Evolutionary conservation across 1,284 basidiomycete genomes (phyloP), one percentile per base, ranked within the genome.

Genomic region (Quambalaria eucalypti): DNA sequence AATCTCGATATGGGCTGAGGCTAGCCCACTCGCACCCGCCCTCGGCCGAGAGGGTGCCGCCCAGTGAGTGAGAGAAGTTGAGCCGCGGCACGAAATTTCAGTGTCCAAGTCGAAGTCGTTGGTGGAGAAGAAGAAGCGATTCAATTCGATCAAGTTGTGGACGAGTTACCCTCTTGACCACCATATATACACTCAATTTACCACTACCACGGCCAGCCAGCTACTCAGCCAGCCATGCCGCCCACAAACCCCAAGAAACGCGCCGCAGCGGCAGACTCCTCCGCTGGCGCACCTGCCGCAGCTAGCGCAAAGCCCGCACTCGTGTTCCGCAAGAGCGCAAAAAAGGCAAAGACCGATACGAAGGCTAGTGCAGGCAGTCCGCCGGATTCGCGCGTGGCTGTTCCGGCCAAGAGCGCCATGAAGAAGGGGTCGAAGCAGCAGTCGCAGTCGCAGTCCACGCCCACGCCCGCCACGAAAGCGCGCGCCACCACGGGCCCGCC

Each of bases 221-320:
- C 4, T 14, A 39, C 21, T 14, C 36, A 14, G 16, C 36, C 36
- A 10, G n/a, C n/a, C 31, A 46, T 23, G 42, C 12, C 42, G 25
- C 21, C 42, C 16, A 19, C 42, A 14, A 21, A 38, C 16, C 31
- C 53, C n/a, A 56, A 60, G 38, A 42, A 47, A 30, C 65, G 59
- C 46, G 55, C 59, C 9, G 26, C 19, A 33, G 23, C 21, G 46
- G 46, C 19, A 48, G n/a, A n/a, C n/a, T n/a, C n/a, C n/a, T n/a
- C n/a, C n/a, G n/a, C n/a, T n/a, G n/a, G n/a, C n/a, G n/a, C 25
- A n/a, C n/a, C 19, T 9, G 16, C 25, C 48, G 33, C 14, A 9
- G 12, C 21, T 6, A 21, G 21, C 12, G 58, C 60, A 25, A 68
- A 65, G 51, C 66, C 63, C 16, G 21, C 42, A 21, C 42, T 46